These are phyloP conservation scores for Alloteropsis semialata DNA, from an alignment of 176 grass and related monocot genomes.

Conservation along the genomic window DNA sequence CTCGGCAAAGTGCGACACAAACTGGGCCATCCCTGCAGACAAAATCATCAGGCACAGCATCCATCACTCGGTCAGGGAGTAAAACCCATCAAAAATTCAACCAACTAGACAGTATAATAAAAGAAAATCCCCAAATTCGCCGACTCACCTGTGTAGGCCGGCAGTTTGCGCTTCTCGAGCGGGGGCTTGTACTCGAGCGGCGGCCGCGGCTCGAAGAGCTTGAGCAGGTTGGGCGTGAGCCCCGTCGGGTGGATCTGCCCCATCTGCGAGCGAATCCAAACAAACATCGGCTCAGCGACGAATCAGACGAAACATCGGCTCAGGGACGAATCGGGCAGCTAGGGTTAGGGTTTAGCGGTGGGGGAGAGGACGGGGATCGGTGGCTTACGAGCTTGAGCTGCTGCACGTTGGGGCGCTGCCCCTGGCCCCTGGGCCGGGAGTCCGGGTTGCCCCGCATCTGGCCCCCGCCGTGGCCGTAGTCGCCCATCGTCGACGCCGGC, in stretches of 20 bases:
- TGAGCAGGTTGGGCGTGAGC: conserved; percentile 83
- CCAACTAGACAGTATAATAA: too few species aligned
- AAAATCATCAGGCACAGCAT: neutral
- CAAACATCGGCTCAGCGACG: conserved; percentile 14
- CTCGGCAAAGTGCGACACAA: conserved; percentile 57
- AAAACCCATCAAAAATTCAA: neutral
- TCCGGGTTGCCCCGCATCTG: conserved; percentile 64
- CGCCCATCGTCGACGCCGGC: conserved; percentile 50
- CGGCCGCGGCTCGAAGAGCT: conserved; percentile 84
- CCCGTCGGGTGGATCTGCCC: conserved; percentile 85
- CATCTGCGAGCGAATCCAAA: conserved; percentile 64
- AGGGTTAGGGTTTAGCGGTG: conserved; percentile 48
- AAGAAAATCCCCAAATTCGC: neutral
- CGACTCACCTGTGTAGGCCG: conserved; percentile 55
- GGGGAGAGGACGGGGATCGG: neutral
- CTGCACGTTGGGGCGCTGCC: conserved; percentile 73
- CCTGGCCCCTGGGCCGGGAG: conserved; percentile 65
- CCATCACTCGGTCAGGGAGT: neutral
- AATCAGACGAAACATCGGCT: conserved; percentile 6
- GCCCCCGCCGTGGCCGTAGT: conserved; percentile 69
- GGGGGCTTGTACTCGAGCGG: conserved; percentile 79
- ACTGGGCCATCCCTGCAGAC: conserved; percentile 62
- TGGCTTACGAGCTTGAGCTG: conserved; percentile 75
- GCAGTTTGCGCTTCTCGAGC: conserved; percentile 68
- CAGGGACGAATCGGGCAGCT: neutral